phyloP scores from a whole-genome alignment of 768 basidiomycete genomes.

The Piloderma croceum region DNA sequence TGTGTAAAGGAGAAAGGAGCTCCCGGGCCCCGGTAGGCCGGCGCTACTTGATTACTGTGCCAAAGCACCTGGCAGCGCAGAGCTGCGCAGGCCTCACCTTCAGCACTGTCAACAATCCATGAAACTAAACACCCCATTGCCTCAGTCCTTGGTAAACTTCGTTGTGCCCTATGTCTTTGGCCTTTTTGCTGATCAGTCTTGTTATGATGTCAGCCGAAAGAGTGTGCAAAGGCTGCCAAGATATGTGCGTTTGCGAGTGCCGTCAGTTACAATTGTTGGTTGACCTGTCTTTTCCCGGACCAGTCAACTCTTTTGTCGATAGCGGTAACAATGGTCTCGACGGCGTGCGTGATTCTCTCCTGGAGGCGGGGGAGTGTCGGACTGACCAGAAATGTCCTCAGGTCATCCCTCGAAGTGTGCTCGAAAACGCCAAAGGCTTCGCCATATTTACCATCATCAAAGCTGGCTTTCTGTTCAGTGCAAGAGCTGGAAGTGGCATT shows the following conservation, averaged over 20 bases:
- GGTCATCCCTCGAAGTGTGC: constrained; percentile 51
- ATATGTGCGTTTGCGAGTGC: constrained; percentile 58
- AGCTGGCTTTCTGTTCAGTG: constrained; percentile 60
- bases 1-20: no score
- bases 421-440: constrained; percentile 65
- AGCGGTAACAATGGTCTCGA: constrained; percentile 78
- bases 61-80: no score
- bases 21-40: no score
- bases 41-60: no score
- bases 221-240: constrained; percentile 82
- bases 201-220: constrained; percentile 70
- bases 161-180: no score
- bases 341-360: constrained; percentile 40
- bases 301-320: constrained; percentile 84
- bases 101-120: no score
- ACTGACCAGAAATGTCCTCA: constrained; percentile 13
- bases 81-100: no score
- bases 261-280: not conserved
- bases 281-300: constrained; percentile 1
- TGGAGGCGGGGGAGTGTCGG: constrained; percentile 17
- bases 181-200: no score
- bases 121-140: constrained; percentile 47
- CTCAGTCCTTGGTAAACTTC: constrained; percentile 37
- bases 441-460: constrained; percentile 91
- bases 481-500: constrained; percentile 78